Percentiles rank a stretch among this genome's conserved stretches.
These are phyloP conservation scores for Plantago coronopus DNA, from an alignment of 305 asterid genomes.

Conservation along the genomic window DNA sequence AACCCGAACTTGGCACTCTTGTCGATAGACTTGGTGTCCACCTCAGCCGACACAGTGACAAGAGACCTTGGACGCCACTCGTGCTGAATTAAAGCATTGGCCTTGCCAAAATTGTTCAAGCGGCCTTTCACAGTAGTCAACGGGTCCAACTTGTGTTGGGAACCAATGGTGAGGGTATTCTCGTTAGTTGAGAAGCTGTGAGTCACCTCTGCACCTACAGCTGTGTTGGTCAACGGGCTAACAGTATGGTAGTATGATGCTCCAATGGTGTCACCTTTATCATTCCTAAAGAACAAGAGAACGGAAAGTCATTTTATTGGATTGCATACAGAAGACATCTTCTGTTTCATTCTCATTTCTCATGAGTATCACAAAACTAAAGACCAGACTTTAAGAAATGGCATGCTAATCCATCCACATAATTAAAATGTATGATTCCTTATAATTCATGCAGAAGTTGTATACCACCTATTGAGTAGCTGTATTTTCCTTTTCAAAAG, in stretches of 20 bases:
- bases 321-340: background rate
- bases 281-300: constrained; percentile 35
- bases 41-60: constrained; percentile 48
- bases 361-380: too few species aligned
- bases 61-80: constrained; percentile 70
- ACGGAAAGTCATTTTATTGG: constrained; percentile 1
- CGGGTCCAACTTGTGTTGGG: constrained; percentile 52
- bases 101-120: constrained; percentile 46
- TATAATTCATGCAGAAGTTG: too few species aligned
- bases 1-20: constrained; percentile 57
- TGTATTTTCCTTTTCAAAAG: too few species aligned
- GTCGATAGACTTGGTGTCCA: constrained; percentile 51
- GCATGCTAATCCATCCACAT: too few species aligned
- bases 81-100: constrained; percentile 51
- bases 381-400: too few species aligned
- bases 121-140: constrained; percentile 55
- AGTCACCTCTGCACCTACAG: constrained; percentile 54
- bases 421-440: too few species aligned
- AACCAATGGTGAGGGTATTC: constrained; percentile 49
- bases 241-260: constrained; percentile 55
- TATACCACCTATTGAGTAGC: too few species aligned
- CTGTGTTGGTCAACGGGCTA: constrained; percentile 42
- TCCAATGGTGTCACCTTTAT: constrained; percentile 46
- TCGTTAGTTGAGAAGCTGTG: constrained; percentile 45
- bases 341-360: too few species aligned